A percentile compares a stretch with the other conserved stretches of the same genome.
phyloP scores from a whole-genome alignment of 1,139 yeast genomes.

The Diutina sp. region DNA sequence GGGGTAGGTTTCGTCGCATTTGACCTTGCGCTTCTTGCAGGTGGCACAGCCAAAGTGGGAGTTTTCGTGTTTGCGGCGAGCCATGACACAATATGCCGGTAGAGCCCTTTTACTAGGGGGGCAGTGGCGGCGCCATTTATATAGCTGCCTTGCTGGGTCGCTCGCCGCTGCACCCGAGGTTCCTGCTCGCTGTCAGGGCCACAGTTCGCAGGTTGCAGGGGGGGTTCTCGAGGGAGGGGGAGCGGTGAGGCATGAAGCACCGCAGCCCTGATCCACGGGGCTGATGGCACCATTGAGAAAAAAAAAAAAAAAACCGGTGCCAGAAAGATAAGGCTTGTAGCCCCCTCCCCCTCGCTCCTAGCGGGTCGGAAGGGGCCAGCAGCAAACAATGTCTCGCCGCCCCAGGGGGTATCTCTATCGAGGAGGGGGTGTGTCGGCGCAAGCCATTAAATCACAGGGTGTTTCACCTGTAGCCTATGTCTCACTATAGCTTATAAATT shows the following conservation, averaged over 20 bases:
- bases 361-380: neutral
- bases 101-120: neutral
- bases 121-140: neutral
- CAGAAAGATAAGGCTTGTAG: too few relatives aligned
- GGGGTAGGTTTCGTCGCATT: neutral
- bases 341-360: neutral
- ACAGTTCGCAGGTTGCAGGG: neutral
- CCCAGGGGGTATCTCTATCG: too few relatives aligned
- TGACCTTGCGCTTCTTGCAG: neutral
- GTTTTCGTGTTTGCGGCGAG: neutral
- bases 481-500: too few relatives aligned
- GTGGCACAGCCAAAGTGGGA: neutral
- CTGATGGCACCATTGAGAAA: neutral
- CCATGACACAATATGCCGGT: neutral
- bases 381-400: too few relatives aligned
- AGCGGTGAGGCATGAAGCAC: neutral
- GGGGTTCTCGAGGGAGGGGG: neutral
- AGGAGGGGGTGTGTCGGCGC: too few relatives aligned
- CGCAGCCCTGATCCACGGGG: neutral
- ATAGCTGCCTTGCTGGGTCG: neutral
- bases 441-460: too few relatives aligned
- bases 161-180: neutral
- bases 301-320: neutral
- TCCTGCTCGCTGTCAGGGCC: neutral
- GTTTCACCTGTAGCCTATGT: too few relatives aligned